phyloP scores from a whole-genome alignment of 2,329 filamentous ascomycete genomes.

The Colletotrichum costaricense region DNA sequence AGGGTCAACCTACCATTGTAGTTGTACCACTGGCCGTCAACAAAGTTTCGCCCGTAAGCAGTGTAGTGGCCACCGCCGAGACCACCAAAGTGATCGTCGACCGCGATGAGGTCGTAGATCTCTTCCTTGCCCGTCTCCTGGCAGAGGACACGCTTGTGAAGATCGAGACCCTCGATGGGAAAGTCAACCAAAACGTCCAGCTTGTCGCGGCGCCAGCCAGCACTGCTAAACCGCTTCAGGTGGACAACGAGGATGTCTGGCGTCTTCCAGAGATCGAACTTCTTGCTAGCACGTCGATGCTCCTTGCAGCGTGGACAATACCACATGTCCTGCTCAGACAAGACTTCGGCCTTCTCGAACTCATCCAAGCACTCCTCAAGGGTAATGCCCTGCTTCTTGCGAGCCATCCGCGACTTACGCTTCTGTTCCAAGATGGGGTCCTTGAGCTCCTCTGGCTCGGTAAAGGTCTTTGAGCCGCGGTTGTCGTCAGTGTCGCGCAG shows the following conservation, averaged over 20 bases:
- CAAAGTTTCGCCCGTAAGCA: slow-evolving; percentile 92
- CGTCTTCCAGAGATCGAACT: slow-evolving; percentile 95
- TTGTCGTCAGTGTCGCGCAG: slow-evolving; percentile 55
- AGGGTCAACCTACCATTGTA: slow-evolving; percentile 81
- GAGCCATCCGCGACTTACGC: slow-evolving; percentile 71
- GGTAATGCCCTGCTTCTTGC: slow-evolving; percentile 73
- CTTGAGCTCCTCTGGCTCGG: slow-evolving; percentile 61
- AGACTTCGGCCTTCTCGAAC: slow-evolving; percentile 91
- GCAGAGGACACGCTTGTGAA: slow-evolving; percentile 82
- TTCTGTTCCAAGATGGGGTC: slow-evolving; percentile 74
- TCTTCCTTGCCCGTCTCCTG: slow-evolving; percentile 84
- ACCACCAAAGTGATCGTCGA: slow-evolving; percentile 95
- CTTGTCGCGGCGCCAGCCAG: slow-evolving; percentile 86
- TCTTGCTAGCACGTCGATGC: slow-evolving; percentile 91
- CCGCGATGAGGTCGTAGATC: slow-evolving; percentile 92
- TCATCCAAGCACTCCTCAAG: slow-evolving; percentile 94
- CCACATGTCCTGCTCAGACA: slow-evolving; percentile 97
- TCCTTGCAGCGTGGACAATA: slow-evolving; percentile 97
- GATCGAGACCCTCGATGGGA: slow-evolving; percentile 86
- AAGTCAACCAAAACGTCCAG: slow-evolving; percentile 92
- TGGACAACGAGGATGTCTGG: slow-evolving; percentile 96
- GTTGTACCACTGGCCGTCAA: slow-evolving; percentile 91
- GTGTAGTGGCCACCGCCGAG: slow-evolving; percentile 97
- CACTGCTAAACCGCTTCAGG: slow-evolving; percentile 93
- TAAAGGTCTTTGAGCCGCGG: slow-evolving; percentile 71